Conservation (phyloP, 148 eudicot species). For the Gaultheria prostrata region DNA sequence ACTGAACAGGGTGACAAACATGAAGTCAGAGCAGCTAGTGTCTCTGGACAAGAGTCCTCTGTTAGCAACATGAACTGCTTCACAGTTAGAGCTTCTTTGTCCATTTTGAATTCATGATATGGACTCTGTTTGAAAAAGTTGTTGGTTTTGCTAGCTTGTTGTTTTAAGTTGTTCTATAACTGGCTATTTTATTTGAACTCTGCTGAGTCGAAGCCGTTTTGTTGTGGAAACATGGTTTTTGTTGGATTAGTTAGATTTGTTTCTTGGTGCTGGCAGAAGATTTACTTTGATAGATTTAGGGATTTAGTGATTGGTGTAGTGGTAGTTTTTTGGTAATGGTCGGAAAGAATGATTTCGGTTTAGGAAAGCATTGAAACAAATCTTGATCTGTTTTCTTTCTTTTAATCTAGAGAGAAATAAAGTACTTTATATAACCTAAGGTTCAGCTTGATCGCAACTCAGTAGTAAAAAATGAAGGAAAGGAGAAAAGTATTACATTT, state of each 20-base stretch:
- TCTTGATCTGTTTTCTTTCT: too few species aligned
- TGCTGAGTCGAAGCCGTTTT: background rate
- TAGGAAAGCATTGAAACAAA: background rate
- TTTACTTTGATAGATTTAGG: too few species aligned
- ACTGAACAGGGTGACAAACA: background rate
- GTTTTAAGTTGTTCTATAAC: background rate
- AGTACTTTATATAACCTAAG: background rate
- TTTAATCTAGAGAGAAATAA: background rate
- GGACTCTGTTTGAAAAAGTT: background rate
- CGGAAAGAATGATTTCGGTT: background rate
- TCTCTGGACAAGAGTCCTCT: background rate
- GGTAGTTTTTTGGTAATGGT: background rate
- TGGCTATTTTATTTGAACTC: background rate
- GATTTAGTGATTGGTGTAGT: background rate
- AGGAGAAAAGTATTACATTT: too few species aligned
- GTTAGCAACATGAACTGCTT: background rate
- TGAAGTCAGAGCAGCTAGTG: background rate
- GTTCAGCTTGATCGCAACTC: background rate
- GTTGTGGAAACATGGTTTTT: background rate
- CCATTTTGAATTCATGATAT: background rate
- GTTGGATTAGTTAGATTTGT: background rate
- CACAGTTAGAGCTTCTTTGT: background rate
- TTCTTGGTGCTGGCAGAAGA: background rate
- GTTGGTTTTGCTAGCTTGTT: background rate
- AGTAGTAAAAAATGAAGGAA: too few species aligned